phyloP scores from a whole-genome alignment of 345 rosid species.

The Eucalyptus guilfoylei region DNA sequence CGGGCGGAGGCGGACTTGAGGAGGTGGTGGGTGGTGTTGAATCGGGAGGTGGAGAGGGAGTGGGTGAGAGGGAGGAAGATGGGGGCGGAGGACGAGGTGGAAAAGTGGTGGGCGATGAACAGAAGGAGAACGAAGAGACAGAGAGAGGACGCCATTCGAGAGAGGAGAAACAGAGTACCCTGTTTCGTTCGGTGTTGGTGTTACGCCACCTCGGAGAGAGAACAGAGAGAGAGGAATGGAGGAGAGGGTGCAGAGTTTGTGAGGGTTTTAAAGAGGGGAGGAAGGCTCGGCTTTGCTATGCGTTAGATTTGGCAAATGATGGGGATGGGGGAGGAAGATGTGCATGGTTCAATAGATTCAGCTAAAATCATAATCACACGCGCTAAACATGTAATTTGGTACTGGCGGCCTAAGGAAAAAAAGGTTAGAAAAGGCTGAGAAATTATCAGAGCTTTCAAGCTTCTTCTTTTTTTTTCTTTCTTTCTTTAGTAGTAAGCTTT shows the following conservation, averaged over 20 bases:
- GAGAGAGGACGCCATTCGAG: conserved; percentile 20
- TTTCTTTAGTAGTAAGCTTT: not conserved
- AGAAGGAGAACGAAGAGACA: conserved; percentile 11
- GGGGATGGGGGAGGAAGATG: not conserved
- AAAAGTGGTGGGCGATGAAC: not conserved
- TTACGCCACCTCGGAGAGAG: not conserved
- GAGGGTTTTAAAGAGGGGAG: not conserved
- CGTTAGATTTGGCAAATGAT: not conserved
- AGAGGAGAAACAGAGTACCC: not conserved
- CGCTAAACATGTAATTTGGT: not conserved
- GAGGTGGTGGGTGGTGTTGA: conserved; percentile 58
- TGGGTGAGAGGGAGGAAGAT: conserved; percentile 47
- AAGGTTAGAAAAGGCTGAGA: not conserved
- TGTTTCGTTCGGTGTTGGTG: not conserved
- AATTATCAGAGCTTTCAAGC: not conserved
- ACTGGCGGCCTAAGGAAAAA: not conserved
- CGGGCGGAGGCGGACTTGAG: conserved; percentile 67
- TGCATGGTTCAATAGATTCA: not conserved
- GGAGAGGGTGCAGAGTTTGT: not conserved
- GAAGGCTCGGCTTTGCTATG: not conserved
- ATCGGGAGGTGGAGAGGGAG: conserved; percentile 51
- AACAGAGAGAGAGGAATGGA: too few species aligned
- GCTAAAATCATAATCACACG: not conserved
- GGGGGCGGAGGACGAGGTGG: conserved; percentile 12
- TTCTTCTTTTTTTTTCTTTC: too few species aligned